Evolutionary conservation across 2,329 filamentous ascomycete species (phyloP).

Genomic region (Penicillium crustosum): DNA sequence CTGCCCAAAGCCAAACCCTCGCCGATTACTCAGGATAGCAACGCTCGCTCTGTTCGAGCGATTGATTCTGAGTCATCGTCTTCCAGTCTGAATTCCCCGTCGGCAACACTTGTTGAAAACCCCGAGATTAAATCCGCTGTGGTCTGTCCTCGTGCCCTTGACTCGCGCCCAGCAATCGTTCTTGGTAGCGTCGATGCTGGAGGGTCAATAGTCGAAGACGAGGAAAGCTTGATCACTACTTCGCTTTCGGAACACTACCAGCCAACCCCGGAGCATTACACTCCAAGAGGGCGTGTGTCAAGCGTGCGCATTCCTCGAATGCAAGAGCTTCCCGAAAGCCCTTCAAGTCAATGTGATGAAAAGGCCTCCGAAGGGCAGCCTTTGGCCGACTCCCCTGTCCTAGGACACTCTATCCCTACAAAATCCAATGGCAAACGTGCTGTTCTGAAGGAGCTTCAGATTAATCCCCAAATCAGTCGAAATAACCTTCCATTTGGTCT

Average conservation of each 20-base stretch:
- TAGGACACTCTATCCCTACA: conserved; percentile 13
- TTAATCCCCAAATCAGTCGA: conserved; percentile 12
- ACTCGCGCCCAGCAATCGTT: conserved; percentile 9
- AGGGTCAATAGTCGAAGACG: conserved; percentile 10
- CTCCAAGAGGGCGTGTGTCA: conserved; percentile 14
- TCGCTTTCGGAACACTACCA: conserved; percentile 16
- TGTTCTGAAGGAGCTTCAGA: conserved; percentile 12
- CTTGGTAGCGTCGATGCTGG: conserved; percentile 8
- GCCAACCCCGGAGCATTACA: conserved; percentile 14
- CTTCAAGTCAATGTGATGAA: neutral
- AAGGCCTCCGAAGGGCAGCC: conserved; percentile 11
- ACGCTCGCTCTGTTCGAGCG: conserved; percentile 7
- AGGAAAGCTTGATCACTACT: conserved; percentile 6
- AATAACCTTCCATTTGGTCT: conserved; percentile 25
- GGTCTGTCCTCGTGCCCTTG: conserved; percentile 3
- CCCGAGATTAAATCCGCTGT: neutral
- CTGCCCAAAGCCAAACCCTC: conserved; percentile 26
- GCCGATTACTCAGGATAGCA: conserved; percentile 12
- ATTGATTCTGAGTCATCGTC: conserved; percentile 2
- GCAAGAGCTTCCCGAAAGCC: conserved; percentile 16
- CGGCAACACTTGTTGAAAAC: conserved; percentile 10
- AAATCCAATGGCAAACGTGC: conserved; percentile 14
- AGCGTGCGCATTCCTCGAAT: conserved; percentile 19
- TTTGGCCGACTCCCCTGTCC: conserved; percentile 24
- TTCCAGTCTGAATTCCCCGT: conserved; percentile 3